A percentile compares a stretch with the other conserved stretches of the same genome.
These are phyloP conservation scores for Populus ilicifolia DNA, from an alignment of 345 rosid species.

Conservation along the genomic window DNA sequence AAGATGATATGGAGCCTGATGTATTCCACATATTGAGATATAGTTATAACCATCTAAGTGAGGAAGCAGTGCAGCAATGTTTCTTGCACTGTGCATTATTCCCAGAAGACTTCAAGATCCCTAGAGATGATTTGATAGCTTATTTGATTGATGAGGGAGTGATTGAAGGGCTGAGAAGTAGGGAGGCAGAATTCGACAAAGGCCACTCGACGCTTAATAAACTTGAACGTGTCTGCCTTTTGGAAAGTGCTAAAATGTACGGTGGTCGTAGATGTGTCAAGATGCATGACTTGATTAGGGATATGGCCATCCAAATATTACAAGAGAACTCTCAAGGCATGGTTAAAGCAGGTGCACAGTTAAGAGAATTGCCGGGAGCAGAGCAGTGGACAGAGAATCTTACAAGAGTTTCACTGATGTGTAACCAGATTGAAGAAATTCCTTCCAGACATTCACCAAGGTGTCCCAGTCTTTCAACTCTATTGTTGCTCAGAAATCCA, in stretches of 20 bases:
- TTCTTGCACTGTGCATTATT: no score
- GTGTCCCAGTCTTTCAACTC: neutral
- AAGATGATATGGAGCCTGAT: no score
- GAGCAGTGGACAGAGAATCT: constrained; percentile 15
- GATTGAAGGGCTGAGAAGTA: accelerated
- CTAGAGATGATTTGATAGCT: no score
- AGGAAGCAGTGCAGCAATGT: no score
- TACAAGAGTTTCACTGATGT: constrained; percentile 2
- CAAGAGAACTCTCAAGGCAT: neutral
- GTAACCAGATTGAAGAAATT: neutral
- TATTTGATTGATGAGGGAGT: no score
- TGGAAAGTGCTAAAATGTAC: neutral
- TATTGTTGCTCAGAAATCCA: neutral
- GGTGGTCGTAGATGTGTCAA: neutral
- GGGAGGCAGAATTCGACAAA: no score
- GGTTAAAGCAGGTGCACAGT: neutral
- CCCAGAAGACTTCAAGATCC: no score
- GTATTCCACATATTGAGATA: no score
- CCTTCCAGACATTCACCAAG: neutral
- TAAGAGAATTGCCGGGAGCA: neutral
- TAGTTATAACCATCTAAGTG: neutral
- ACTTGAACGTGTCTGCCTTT: no score
- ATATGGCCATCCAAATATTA: constrained; percentile 13
- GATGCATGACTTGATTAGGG: constrained; percentile 5
- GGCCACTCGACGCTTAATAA: no score